Conservation (phyloP, 805 yeast genomes). For the Suhomyces pyralidae region DNA sequence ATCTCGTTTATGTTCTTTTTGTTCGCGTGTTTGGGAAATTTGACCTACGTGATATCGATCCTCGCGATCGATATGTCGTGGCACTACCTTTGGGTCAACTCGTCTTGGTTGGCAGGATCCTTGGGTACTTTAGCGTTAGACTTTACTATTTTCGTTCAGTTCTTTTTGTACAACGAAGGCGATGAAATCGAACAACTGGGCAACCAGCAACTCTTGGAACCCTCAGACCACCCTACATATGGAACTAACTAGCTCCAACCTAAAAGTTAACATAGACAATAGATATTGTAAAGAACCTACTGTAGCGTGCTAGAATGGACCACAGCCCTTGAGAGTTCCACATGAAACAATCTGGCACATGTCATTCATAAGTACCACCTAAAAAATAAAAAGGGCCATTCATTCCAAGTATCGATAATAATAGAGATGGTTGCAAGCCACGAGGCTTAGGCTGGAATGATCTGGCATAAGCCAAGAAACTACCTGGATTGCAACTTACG, state of each 20-base stretch:
- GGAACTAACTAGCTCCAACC: background rate
- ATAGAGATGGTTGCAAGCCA: no score
- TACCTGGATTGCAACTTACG: no score
- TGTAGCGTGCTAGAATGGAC: background rate
- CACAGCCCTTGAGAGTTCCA: background rate
- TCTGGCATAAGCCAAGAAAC: background rate
- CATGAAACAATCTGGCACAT: background rate
- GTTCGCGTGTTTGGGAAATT: slow-evolving; percentile 92
- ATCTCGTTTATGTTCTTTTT: slow-evolving; percentile 89
- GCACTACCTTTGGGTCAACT: slow-evolving; percentile 72
- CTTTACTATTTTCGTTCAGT: slow-evolving; percentile 79
- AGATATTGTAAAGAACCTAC: background rate
- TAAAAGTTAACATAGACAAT: background rate
- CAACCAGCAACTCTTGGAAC: background rate
- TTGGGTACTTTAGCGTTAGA: slow-evolving; percentile 84
- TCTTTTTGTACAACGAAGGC: slow-evolving; percentile 65
- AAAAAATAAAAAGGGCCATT: no score
- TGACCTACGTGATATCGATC: slow-evolving; percentile 86
- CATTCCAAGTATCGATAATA: no score
- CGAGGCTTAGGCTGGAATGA: no score
- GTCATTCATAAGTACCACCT: background rate
- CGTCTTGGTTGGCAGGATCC: slow-evolving; percentile 91
- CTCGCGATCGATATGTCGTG: slow-evolving; percentile 68
- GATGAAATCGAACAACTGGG: slow-evolving; percentile 4
- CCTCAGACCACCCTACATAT: background rate